phyloP scores from a whole-genome alignment of 441 rosid genomes.

The Oxalis stricta region DNA sequence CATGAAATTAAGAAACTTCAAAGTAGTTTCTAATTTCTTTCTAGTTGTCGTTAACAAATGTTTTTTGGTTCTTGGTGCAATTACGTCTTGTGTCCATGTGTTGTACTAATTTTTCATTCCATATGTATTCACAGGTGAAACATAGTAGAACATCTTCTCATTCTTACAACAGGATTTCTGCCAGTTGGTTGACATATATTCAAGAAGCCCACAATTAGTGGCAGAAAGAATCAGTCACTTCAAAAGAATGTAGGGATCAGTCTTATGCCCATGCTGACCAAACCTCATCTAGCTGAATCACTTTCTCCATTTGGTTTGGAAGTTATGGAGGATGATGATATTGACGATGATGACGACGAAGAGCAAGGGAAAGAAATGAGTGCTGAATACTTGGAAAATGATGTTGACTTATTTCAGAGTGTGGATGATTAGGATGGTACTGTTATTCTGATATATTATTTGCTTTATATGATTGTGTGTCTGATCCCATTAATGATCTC shows the following conservation, averaged over 20 bases:
- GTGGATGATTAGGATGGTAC: conserved; percentile 91
- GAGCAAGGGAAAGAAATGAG: conserved; percentile 31
- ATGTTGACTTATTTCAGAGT: conserved; percentile 38
- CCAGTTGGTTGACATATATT: conserved; percentile 37
- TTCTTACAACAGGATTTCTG: conserved; percentile 52
- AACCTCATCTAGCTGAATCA: conserved; percentile 10
- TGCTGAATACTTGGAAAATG: conserved; percentile 65
- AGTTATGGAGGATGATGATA: conserved; percentile 13
- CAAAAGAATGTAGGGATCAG: conserved; percentile 20
- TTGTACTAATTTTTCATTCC: too few relatives aligned
- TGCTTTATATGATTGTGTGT: neutral
- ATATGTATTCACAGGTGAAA: conserved; percentile 56
- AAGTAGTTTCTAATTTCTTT: neutral
- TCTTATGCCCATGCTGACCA: conserved; percentile 12
- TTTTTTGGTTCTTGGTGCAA: neutral
- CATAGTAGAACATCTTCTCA: conserved; percentile 63
- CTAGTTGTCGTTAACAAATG: neutral
- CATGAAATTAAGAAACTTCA: conserved; percentile 1
- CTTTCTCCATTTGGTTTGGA: conserved; percentile 11
- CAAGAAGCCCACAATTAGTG: conserved; percentile 22
- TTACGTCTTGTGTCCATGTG: neutral
- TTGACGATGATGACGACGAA: conserved; percentile 29
- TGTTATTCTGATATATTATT: conserved; percentile 12
- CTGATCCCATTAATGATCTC: conserved; percentile 2
- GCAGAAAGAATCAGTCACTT: conserved; percentile 10